Base-by-base conservation (phyloP, 768 basidiomycete genomes). In the Psilocybe subaeruginosa region DNA sequence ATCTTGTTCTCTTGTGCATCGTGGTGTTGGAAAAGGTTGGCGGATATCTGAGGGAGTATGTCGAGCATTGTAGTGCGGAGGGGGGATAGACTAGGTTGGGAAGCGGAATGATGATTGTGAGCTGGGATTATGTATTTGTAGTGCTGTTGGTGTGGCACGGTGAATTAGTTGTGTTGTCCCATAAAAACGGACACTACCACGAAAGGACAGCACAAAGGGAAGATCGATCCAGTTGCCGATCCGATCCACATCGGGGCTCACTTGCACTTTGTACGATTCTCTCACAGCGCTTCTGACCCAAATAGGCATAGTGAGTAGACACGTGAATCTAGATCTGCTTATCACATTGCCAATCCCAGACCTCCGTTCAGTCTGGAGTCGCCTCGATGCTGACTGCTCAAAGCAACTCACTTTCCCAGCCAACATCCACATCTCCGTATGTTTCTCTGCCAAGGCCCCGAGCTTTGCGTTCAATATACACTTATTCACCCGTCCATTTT, bases 1-100 rank as follows among this genome's bases (percentile, higher is more conserved):
- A 72, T 71, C 59, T 81, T 79, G 63, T 73, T 78, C 62, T 73
- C 47, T 23, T 58, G 48, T 30, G 51, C 49, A 51, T 75, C 68
- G 52, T 68, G 59, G 67, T 68, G 56, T 60, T 65, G 49, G 60
- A 68, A 49, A 66, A 62, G 67, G 66, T 53, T 53, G 67, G 8
- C 54, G 59, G 43, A 16, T 37, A 48, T 29, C 45, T 63, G 64
- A 56, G 62, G 66, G 30, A 67, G 63, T 48, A 66, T 64, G 54
- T 68, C 64, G 69, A 66, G 64, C 68, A 69, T 67, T 61, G 60
- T 47, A 55, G 48, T 19, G n/a, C 19, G 33, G 14, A 52, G 58
- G 56, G 59, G 59, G 64, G 50, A 59, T 64, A 60, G 46, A 59
- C 47, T 59, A 31, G 58, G 68, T 14, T 29, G 52, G 33, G 33